Base-by-base conservation (phyloP, 306 rosid genomes). In the Begonia peltatifolia region DNA sequence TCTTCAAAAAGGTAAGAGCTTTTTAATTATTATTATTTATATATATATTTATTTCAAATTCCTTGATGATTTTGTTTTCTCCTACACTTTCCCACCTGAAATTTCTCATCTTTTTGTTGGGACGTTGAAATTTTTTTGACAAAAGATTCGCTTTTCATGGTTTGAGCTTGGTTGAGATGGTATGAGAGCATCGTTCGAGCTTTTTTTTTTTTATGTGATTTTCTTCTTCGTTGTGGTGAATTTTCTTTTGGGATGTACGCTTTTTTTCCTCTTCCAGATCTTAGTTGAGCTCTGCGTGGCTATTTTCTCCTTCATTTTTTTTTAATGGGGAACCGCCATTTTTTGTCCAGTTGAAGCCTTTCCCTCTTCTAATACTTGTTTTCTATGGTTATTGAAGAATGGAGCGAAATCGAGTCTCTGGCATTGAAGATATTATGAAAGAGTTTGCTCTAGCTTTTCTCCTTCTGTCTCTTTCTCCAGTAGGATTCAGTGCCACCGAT, bases 401-500 rank as follows among this genome's bases (percentile, higher is more conserved):
- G 22, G 46, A 23, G 23, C 65, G 11, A 46, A 59, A 14, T 49
- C 42, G 12, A 46, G 56, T 70, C 58, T 63, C 83, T 50, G 63
- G 68, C 69, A 79, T 79, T 84, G 66, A 42, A 62, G 55, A n/a
- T 52, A n/a, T 18, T 10, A 16, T 9, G 25, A 65, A 36, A 51
- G 59, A 63, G 62, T 68, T 61, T 57, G 46, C 65, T 12, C 16
- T 38, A 12, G 49, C 47, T 0, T 55, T 76, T 10, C 14, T 30
- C 38, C 38, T 71, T 11, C 70, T 73, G 11, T 63, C 69, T 42
- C 66, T 75, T 3, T 10, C 66, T 38, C 64, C 61, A 4, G 49
- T 60, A 36, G 57, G 22, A 54, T 64, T 67, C 30, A 3, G 68
- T 30, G 76, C 46, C 56, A 77, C 88, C 13, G 80, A 92, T 78